Conservation (phyloP, 2,329 filamentous ascomycete genomes). For the Epichloe festucae region DNA sequence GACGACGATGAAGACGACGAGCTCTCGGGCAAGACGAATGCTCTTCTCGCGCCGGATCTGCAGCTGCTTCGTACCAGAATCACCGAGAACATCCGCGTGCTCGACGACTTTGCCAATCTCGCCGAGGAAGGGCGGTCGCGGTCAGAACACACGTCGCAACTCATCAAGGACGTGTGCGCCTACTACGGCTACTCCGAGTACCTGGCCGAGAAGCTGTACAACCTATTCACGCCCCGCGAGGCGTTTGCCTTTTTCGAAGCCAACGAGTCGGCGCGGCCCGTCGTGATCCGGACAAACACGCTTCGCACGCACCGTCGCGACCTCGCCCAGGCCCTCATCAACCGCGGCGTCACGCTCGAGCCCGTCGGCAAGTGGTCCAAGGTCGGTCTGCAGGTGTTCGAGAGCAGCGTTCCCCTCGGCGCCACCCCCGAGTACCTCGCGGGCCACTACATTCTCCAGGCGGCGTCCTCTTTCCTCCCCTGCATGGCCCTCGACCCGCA, state of each 20-base stretch:
- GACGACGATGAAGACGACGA: conserved; percentile 47
- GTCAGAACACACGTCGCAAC: conserved; percentile 74
- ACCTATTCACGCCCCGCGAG: conserved; percentile 82
- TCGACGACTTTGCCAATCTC: conserved; percentile 77
- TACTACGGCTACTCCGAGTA: conserved; percentile 96
- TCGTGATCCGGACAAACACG: conserved; percentile 95
- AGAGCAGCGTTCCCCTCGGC: conserved; percentile 72
- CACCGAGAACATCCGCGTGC: conserved; percentile 81
- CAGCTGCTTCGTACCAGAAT: conserved; percentile 80
- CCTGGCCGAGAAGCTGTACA: conserved; percentile 91
- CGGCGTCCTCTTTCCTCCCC: conserved; percentile 90
- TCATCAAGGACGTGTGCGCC: conserved; percentile 82
- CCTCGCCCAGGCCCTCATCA: conserved; percentile 86
- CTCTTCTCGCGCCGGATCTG: conserved; percentile 72
- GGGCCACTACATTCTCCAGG: conserved; percentile 95
- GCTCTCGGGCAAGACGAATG: conserved; percentile 42
- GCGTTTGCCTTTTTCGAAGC: conserved; percentile 98
- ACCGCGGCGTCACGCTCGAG: conserved; percentile 89
- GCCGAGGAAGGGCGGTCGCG: conserved; percentile 69
- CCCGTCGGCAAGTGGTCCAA: conserved; percentile 98
- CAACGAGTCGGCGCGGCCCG: conserved; percentile 85
- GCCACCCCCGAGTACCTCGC: conserved; percentile 92
- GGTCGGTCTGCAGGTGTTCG: conserved; percentile 92
- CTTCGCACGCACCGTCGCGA: conserved; percentile 65
- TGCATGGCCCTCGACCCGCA: conserved; percentile 96